phyloP scores from a whole-genome alignment of 495 filamentous ascomycete genomes.

The Sordaria brevicollis region DNA sequence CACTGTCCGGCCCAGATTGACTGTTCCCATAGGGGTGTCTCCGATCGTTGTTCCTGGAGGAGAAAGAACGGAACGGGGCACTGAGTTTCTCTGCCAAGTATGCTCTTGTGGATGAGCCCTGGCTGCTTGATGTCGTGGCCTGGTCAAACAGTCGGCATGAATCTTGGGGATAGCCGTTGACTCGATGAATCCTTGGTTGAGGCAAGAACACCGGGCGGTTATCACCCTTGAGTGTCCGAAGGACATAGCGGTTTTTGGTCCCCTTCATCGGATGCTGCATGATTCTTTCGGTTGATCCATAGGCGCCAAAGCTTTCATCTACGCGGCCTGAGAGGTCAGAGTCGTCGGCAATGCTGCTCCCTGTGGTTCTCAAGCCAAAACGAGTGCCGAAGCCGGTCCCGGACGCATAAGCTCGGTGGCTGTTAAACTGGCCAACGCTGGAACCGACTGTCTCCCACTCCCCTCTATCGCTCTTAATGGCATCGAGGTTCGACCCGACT shows the following conservation, averaged over 20 bases:
- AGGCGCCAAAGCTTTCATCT: background rate
- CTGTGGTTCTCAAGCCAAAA: constrained; percentile 11
- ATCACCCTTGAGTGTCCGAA: constrained; percentile 13
- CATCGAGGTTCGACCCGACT: constrained; percentile 8
- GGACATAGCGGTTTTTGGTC: background rate
- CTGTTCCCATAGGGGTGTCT: constrained; percentile 2
- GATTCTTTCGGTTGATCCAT: constrained; percentile 17
- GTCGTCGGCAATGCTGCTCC: constrained; percentile 30
- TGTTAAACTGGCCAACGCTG: constrained; percentile 16
- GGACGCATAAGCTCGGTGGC: constrained; percentile 13
- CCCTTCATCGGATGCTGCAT: constrained; percentile 11
- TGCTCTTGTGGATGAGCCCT: constrained; percentile 4
- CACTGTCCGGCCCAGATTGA: background rate
- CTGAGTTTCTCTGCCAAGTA: constrained; percentile 12
- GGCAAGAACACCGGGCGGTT: constrained; percentile 19
- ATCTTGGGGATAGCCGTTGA: constrained; percentile 20
- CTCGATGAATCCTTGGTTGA: constrained; percentile 10
- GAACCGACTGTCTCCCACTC: constrained; percentile 22
- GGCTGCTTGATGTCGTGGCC: constrained; percentile 1
- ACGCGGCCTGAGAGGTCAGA: constrained; percentile 18
- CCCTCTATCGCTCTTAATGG: constrained; percentile 10
- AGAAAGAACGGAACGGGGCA: constrained; percentile 14
- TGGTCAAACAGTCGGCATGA: constrained; percentile 12
- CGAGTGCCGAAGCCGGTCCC: constrained; percentile 3
- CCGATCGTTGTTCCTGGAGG: background rate